Conservation (phyloP, 352 stramenopile genomes). For the Pilasporangium apinafurcum region DNA sequence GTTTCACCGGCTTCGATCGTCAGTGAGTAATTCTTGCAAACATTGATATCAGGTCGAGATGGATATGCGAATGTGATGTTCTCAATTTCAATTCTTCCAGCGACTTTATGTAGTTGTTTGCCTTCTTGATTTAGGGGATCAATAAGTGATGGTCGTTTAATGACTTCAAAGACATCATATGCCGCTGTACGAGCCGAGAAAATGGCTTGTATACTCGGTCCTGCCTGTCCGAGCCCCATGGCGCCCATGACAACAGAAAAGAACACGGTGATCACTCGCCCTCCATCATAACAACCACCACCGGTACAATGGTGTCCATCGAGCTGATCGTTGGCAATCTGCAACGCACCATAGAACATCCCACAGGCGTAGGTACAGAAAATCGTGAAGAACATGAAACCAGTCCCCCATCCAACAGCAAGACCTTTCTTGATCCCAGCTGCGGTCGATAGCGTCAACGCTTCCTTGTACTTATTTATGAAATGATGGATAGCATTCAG, state of each 20-base stretch:
- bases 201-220: slow-evolving; percentile 53
- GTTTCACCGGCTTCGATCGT: slow-evolving; percentile 59
- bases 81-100: slow-evolving; percentile 60
- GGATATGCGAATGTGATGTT: slow-evolving; percentile 78
- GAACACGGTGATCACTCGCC: slow-evolving; percentile 64
- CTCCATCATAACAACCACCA: slow-evolving; percentile 48
- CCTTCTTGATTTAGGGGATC: slow-evolving; percentile 29
- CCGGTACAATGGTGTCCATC: slow-evolving; percentile 26
- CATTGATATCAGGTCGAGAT: slow-evolving; percentile 43
- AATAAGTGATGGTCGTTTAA: slow-evolving; percentile 53
- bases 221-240: slow-evolving; percentile 65
- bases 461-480: slow-evolving; percentile 46
- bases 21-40: slow-evolving; percentile 54
- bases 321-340: slow-evolving; percentile 57
- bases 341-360: slow-evolving; percentile 73
- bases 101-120: slow-evolving; percentile 14
- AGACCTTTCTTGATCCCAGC: slow-evolving; percentile 47
- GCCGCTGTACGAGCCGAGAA: slow-evolving; percentile 43
- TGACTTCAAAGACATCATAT: slow-evolving; percentile 58
- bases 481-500: slow-evolving; percentile 67
- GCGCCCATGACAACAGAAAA: slow-evolving; percentile 66
- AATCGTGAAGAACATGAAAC: slow-evolving; percentile 57
- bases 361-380: slow-evolving; percentile 72
- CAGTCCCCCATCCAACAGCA: slow-evolving; percentile 48
- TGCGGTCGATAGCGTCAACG: slow-evolving; percentile 29